phyloP scores from a whole-genome alignment of 768 basidiomycete species.

The Antrodiella citrinella region DNA sequence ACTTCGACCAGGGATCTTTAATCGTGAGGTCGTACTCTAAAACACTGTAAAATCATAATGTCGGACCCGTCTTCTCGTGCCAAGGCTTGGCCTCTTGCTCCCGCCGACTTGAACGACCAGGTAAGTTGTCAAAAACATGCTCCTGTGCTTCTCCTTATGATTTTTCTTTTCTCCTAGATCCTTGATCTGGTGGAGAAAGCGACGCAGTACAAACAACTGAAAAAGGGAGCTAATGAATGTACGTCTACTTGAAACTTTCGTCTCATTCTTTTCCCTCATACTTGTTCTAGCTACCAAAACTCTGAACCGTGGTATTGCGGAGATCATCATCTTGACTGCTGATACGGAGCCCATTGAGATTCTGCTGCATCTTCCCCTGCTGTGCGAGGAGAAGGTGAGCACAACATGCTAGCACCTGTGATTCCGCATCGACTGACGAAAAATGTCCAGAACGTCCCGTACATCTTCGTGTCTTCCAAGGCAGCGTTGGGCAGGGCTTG shows the following conservation, averaged over 20 bases:
- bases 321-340: conserved; percentile 93
- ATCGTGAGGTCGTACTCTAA: conserved; percentile 64
- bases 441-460: conserved; percentile 77
- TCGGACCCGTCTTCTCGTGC: conserved; percentile 46
- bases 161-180: no score
- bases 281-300: conserved; percentile 83
- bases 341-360: conserved; percentile 99
- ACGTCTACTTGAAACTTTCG: conserved; percentile 15
- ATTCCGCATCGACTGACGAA: neutral
- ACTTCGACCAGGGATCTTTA: conserved; percentile 84
- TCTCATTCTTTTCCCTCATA: conserved; percentile 1
- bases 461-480: conserved; percentile 92
- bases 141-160: no score
- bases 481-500: conserved; percentile 94
- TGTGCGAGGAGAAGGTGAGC: conserved; percentile 94
- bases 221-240: conserved; percentile 99
- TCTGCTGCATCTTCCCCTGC: conserved; percentile 88
- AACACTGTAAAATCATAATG: conserved; percentile 35
- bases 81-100: conserved; percentile 87
- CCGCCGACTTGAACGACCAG: conserved; percentile 82
- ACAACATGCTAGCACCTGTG: neutral
- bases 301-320: conserved; percentile 93
- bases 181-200: conserved; percentile 95
- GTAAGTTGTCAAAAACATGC: conserved; percentile 34
- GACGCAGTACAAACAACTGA: conserved; percentile 94